Conservation (phyloP, 805 yeast species). For the Myxozyma nipponensis region DNA sequence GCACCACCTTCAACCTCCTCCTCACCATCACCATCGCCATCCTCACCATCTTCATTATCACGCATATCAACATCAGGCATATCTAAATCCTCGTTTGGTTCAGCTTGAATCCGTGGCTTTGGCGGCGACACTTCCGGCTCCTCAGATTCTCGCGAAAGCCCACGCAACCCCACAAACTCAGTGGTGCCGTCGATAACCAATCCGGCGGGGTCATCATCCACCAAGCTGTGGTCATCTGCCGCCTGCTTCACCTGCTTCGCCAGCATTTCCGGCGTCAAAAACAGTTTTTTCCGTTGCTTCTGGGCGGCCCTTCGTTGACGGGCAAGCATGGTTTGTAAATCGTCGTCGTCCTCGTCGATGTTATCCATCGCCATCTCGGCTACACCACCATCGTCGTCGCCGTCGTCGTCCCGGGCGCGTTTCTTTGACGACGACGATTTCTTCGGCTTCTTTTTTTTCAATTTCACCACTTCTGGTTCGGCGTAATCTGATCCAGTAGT, state of each 20-base stretch:
- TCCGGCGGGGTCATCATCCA: slow-evolving; percentile 29
- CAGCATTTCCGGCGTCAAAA: slow-evolving; percentile 29
- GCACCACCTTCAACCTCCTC: slow-evolving; percentile 19
- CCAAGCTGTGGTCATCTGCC: slow-evolving; percentile 31
- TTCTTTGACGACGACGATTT: slow-evolving; percentile 42
- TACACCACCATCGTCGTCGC: slow-evolving; percentile 34
- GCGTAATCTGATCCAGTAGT: slow-evolving; percentile 33
- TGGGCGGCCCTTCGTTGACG: slow-evolving; percentile 36
- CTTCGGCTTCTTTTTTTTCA: slow-evolving; percentile 46
- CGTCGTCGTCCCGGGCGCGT: slow-evolving; percentile 24
- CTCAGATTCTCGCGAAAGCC: background rate
- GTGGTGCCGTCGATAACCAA: slow-evolving; percentile 44
- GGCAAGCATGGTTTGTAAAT: slow-evolving; percentile 37
- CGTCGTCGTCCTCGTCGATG: slow-evolving; percentile 38
- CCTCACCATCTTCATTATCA: slow-evolving; percentile 5
- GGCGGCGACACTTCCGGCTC: background rate
- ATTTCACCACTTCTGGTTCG: slow-evolving; percentile 35
- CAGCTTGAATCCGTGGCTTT: slow-evolving; percentile 8
- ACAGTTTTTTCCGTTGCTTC: slow-evolving; percentile 25
- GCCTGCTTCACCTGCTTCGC: slow-evolving; percentile 31
- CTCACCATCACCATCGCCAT: slow-evolving; percentile 15
- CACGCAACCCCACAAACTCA: slow-evolving; percentile 34
- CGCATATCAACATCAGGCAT: slow-evolving; percentile 13
- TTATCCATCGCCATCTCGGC: slow-evolving; percentile 19
- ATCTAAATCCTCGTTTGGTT: background rate